A percentile compares a stretch with the other conserved stretches of the same genome.
Evolutionary conservation across 2,329 filamentous ascomycete species (phyloP).

Genomic region (Torrubiella hemipterigena): DNA sequence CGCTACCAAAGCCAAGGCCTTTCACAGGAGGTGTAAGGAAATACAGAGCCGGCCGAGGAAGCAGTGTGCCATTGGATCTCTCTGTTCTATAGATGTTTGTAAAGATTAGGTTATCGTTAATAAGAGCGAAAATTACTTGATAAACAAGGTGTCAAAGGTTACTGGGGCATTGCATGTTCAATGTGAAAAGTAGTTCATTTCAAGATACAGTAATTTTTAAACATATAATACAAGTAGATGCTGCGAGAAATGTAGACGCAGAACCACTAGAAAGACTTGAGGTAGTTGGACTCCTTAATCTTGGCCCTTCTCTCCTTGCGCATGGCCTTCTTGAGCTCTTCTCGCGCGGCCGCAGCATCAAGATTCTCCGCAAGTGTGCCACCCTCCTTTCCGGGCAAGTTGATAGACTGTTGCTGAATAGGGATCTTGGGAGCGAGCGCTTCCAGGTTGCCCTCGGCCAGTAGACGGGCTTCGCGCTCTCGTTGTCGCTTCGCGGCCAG

Average conservation of each 20-base stretch:
- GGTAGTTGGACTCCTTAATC: constrained; percentile 80
- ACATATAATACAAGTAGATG: too few species aligned
- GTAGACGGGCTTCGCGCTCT: constrained; percentile 42
- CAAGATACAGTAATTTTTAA: too few species aligned
- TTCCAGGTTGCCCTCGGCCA: constrained; percentile 54
- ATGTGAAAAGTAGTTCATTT: constrained; percentile 14
- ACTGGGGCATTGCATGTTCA: neutral
- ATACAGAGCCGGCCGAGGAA: constrained; percentile 85
- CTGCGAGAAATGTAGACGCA: too few species aligned
- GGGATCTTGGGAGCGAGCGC: constrained; percentile 58
- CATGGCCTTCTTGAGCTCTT: constrained; percentile 58
- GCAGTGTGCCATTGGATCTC: constrained; percentile 85
- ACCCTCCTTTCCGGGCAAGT: constrained; percentile 45
- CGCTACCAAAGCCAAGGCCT: constrained; percentile 74
- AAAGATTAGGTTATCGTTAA: neutral
- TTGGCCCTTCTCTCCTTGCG: constrained; percentile 59
- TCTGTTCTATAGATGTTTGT: constrained; percentile 31
- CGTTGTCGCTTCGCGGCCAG: constrained; percentile 55
- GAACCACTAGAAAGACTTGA: constrained; percentile 63
- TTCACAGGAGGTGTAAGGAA: constrained; percentile 63
- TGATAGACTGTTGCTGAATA: constrained; percentile 65
- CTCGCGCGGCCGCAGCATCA: constrained; percentile 36
- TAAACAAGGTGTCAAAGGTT: neutral
- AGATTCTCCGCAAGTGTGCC: constrained; percentile 32
- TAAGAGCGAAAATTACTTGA: neutral